Evolutionary conservation across 2,329 filamentous ascomycete genomes (phyloP), one percentile per base, ranked within the genome.

Genomic region (Colletotrichum eleusines): DNA sequence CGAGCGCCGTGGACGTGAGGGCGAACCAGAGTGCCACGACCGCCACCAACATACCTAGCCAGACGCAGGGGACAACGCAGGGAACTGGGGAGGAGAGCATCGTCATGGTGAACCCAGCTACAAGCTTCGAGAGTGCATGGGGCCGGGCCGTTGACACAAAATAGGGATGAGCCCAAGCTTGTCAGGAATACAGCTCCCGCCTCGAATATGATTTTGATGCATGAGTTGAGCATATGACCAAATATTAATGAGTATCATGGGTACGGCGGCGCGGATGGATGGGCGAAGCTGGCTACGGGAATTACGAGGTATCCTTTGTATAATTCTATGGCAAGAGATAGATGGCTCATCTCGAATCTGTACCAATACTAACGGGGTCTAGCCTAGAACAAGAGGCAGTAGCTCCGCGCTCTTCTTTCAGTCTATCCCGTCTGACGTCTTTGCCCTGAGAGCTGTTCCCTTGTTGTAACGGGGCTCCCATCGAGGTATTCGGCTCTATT

Each of bases 121-220:
- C 80, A 59, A 85, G 83, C 5, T 89, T 94, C 75, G 91, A 94
- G 79, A 89, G 83, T 74, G 91, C 90, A 1, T 94, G 92, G 92
- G 90, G 87, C 61, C 89, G 90, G 79, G 91, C 91, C 20, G 77
- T 86, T 42, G 84, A 85, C 35, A 81, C 80, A 48, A 74, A 74
- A 46, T 75, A 66, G 60, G 59, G 42, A 42, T 57, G 23, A 16
- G 23, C 23, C 11, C 51, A 31, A 48, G 38, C 40, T 57, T 11
- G 20, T 9, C 31, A 46, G 54, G 35, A 23, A 63, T 31, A 40
- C 38, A 42, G 12, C 48, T 31, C 7, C n/a, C 31, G 31, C 23
- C 35, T 58, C 50, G 20, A 35, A 23, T 16, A 40, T n/a, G 16
- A 18, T 63, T 42, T 46, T 23, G 44, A 38, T 28, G 31, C n/a